Base-by-base conservation (phyloP, 2,329 filamentous ascomycete species). In the Epichloe sp. region DNA sequence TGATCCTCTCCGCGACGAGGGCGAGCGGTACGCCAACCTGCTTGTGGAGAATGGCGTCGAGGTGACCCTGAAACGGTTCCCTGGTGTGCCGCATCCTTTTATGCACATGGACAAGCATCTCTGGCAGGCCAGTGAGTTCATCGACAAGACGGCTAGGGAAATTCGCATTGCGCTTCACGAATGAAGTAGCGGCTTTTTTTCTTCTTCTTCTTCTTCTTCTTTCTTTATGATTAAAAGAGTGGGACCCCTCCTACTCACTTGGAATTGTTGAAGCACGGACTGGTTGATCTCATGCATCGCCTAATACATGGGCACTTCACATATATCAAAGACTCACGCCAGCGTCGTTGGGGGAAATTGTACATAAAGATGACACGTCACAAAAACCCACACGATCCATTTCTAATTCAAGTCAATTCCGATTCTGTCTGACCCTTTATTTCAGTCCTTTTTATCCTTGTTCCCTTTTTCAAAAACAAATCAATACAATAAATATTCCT, bases 1-100 rank as follows among this genome's bases (percentile, higher is more conserved):
- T 36, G 72, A 75, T 54, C 70, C 71, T 2, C 56, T 76, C 49
- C 63, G 73, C 2, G 73, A 76, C 55, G 73, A 76, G 56, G 73
- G 71, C 2, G 72, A 76, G 59, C 67, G 67, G 0, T 76, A 76
- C 53, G 73, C 63, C 0, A 58, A 59, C 54, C 64, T 67, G 55
- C 56, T 76, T 51, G 59, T 71, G 10, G 65, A 69, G 53, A 60
- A 63, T n/a, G 73, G 73, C 2, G 70, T 69, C 52, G 66, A 72
- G 56, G 72, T 75, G 23, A 68, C 67, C 1, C 54, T 71, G 53
- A 70, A 68, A 58, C 60, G 72, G n/a, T 76, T 74, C 54, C 55
- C 61, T 1, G 72, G 72, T 0, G 68, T 73, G 35, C 73, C 73
- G 10, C 73, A 76, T 54, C 70, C 69, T 0, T 76, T 75, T 56